Percentiles rank a stretch among this genome's conserved stretches.
Conservation (phyloP, 805 yeast species). For the Priceomyces castillae region DNA sequence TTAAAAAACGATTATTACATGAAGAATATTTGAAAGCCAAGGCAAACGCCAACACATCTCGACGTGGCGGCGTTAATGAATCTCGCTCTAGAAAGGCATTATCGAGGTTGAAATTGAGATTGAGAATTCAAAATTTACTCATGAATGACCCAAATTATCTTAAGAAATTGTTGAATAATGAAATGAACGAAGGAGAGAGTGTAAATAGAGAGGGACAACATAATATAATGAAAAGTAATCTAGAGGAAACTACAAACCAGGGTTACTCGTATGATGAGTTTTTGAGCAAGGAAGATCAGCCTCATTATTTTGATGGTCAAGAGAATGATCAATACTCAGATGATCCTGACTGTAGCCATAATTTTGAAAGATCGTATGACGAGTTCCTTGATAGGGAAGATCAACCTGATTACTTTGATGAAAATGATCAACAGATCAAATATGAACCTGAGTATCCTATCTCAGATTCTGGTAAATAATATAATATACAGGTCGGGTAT, state of each 20-base stretch:
- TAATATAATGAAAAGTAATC: too few species aligned
- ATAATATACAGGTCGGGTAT: conserved; percentile 2
- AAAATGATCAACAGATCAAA: conserved; percentile 2
- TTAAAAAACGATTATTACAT: conserved; percentile 9
- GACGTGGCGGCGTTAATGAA: background rate
- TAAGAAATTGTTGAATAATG: background rate
- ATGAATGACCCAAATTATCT: background rate
- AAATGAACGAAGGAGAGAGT: background rate
- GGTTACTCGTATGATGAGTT: conserved; percentile 30
- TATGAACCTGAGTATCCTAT: conserved; percentile 15
- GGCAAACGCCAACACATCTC: background rate
- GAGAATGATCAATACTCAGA: conserved; percentile 29
- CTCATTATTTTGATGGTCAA: conserved; percentile 37
- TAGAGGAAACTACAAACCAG: background rate
- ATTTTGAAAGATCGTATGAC: conserved; percentile 36
- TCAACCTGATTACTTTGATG: conserved; percentile 21
- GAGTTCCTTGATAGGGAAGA: conserved; percentile 26
- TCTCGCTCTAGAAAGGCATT: background rate
- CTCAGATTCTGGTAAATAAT: background rate
- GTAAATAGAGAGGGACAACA: background rate
- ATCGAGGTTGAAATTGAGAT: background rate
- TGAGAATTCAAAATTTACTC: conserved; percentile 1
- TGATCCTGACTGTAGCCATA: conserved; percentile 30
- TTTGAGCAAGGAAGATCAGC: conserved; percentile 35
- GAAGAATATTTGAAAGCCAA: conserved; percentile 5